These are phyloP conservation scores for Aspergillus sp. DNA, from an alignment of 2,329 filamentous ascomycete genomes.

Conservation along the genomic window DNA sequence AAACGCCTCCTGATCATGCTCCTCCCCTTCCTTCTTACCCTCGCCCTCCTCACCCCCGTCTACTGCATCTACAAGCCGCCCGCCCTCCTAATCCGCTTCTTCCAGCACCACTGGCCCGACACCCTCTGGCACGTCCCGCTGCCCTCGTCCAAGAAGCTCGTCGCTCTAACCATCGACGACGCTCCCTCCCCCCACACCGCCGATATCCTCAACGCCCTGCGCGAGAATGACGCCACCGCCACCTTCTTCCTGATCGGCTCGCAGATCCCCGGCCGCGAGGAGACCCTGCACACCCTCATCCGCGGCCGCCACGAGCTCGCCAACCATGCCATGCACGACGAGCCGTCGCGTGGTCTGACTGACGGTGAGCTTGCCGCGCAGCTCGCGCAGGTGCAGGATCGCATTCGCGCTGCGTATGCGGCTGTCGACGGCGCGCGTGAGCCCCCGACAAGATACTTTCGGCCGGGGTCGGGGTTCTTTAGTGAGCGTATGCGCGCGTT, in stretches of 20 bases:
- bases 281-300: conserved; percentile 57
- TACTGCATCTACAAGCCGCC: conserved; percentile 83
- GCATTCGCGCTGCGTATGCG: conserved; percentile 58
- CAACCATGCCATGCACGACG: conserved; percentile 88
- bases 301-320: conserved; percentile 67
- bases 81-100: conserved; percentile 64
- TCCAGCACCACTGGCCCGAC: conserved; percentile 70
- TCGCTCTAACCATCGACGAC: conserved; percentile 86
- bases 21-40: conserved; percentile 34
- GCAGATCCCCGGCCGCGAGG: conserved; percentile 62
- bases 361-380: conserved; percentile 60
- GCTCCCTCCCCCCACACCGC: conserved; percentile 70
- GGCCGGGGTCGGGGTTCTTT: conserved; percentile 83
- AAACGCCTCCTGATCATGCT: conserved; percentile 29
- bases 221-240: conserved; percentile 64
- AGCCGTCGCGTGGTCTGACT: conserved; percentile 64
- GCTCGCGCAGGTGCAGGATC: conserved; percentile 61
- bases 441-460: conserved; percentile 65
- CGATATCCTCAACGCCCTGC: conserved; percentile 68
- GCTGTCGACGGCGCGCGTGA: conserved; percentile 23
- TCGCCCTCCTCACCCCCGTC: conserved; percentile 39
- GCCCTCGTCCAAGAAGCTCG: conserved; percentile 57
- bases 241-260: conserved; percentile 88
- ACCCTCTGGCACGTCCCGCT: conserved; percentile 68
- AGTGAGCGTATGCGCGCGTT: conserved; percentile 64